Percentiles rank a stretch among this genome's conserved stretches.
These are phyloP conservation scores for Cercospora sesami DNA, from an alignment of 2,329 filamentous ascomycete species.

Conservation along the genomic window DNA sequence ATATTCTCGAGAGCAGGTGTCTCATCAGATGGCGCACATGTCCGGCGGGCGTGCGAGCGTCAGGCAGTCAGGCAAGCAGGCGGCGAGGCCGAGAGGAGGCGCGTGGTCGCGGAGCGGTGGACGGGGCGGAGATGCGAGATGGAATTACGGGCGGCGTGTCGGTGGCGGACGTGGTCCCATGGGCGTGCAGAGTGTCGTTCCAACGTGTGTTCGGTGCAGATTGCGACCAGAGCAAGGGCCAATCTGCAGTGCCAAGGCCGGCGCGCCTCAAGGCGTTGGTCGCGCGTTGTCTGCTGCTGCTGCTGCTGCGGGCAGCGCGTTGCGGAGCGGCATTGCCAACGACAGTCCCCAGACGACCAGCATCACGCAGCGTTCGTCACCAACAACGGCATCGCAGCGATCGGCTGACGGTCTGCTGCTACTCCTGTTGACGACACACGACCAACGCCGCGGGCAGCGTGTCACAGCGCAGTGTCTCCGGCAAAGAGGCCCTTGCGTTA, in stretches of 20 bases:
- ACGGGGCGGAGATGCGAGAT: background rate
- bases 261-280: background rate
- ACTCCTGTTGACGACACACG: background rate
- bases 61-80: background rate
- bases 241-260: background rate
- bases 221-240: constrained; percentile 4
- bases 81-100: background rate
- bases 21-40: constrained; percentile 4
- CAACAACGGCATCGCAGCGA: background rate
- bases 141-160: background rate
- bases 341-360: background rate
- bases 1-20: background rate
- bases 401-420: background rate
- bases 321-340: background rate
- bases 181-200: background rate
- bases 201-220: background rate
- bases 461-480: background rate
- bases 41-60: background rate
- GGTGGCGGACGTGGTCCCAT: background rate
- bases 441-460: background rate
- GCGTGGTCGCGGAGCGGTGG: background rate
- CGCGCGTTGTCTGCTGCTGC: background rate
- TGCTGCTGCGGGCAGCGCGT: background rate
- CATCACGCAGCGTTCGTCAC: background rate
- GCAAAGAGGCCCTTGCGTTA: constrained; percentile 10